Conservation (phyloP, 2,329 filamentous ascomycete species). For the Pseudogymnoascus sp. region DNA sequence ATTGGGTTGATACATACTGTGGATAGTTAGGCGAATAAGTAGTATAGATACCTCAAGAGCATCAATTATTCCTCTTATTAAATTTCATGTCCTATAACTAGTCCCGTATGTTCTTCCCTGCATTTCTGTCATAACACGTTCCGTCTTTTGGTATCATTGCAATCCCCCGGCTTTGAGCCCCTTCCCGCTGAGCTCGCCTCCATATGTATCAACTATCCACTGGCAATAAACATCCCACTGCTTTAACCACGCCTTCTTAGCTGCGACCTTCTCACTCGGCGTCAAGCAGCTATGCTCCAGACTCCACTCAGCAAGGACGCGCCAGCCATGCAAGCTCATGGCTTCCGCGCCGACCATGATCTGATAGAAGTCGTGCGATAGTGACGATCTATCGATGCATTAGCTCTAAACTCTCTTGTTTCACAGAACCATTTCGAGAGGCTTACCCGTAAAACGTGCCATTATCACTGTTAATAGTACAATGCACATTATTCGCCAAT, state of each 20-base stretch:
- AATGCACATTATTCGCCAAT: slow-evolving; percentile 64
- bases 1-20: background rate
- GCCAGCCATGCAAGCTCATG: slow-evolving; percentile 64
- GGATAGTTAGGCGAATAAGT: background rate
- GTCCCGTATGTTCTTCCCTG: background rate
- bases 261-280: slow-evolving; percentile 33
- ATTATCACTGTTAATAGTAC: slow-evolving; percentile 68
- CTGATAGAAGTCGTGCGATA: slow-evolving; percentile 73
- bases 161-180: background rate
- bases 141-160: background rate
- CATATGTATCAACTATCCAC: slow-evolving; percentile 40
- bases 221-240: slow-evolving; percentile 53
- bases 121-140: background rate
- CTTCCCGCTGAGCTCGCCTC: background rate
- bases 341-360: slow-evolving; percentile 59
- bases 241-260: slow-evolving; percentile 39
- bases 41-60: background rate
- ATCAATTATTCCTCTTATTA: background rate
- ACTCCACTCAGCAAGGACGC: slow-evolving; percentile 58
- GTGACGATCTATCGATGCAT: slow-evolving; percentile 46
- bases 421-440: background rate
- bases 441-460: slow-evolving; percentile 61
- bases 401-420: slow-evolving; percentile 6
- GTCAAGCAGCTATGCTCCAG: slow-evolving; percentile 51
- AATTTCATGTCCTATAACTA: background rate